These are phyloP conservation scores for Didymella segeticola DNA, from an alignment of 2,329 filamentous ascomycete genomes.

Conservation along the genomic window DNA sequence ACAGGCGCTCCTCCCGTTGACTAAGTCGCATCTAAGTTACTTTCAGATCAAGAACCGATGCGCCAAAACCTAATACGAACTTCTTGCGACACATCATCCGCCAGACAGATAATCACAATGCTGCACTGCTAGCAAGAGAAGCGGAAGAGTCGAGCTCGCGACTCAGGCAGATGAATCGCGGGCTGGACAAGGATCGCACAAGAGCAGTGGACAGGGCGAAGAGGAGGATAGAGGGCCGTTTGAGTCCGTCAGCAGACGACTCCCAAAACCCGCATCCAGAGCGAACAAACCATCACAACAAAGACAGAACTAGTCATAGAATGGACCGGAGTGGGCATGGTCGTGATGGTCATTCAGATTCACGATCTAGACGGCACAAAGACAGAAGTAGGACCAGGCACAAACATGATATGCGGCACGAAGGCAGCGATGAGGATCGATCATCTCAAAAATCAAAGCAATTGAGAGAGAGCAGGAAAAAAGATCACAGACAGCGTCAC, in stretches of 20 bases:
- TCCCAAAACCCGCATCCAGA: constrained; percentile 21
- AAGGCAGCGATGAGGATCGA: constrained; percentile 22
- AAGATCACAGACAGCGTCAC: constrained; percentile 6
- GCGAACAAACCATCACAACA: constrained; percentile 21
- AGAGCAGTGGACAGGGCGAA: constrained; percentile 20
- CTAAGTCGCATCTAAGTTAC: neutral
- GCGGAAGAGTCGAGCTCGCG: constrained; percentile 77
- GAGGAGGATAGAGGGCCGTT: constrained; percentile 28
- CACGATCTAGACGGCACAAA: constrained; percentile 13
- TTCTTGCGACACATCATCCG: constrained; percentile 89
- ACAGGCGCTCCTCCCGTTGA: neutral
- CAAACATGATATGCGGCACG: constrained; percentile 21
- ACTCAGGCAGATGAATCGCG: constrained; percentile 57
- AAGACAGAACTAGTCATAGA: constrained; percentile 25
- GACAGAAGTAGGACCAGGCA: constrained; percentile 23
- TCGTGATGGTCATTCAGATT: constrained; percentile 3
- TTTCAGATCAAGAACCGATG: constrained; percentile 66
- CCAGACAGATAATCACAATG: constrained; percentile 88
- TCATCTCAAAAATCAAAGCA: constrained; percentile 23
- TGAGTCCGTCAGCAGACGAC: constrained; percentile 29
- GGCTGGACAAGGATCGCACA: constrained; percentile 21
- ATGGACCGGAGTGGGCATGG: constrained; percentile 18
- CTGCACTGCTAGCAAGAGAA: constrained; percentile 82
- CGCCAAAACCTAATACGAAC: constrained; percentile 87
- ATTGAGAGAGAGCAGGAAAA: constrained; percentile 25